Percentiles rank a stretch among this genome's conserved stretches.
phyloP scores from a whole-genome alignment of 257 asterid genomes.

The Fraxinus pennsylvanica region DNA sequence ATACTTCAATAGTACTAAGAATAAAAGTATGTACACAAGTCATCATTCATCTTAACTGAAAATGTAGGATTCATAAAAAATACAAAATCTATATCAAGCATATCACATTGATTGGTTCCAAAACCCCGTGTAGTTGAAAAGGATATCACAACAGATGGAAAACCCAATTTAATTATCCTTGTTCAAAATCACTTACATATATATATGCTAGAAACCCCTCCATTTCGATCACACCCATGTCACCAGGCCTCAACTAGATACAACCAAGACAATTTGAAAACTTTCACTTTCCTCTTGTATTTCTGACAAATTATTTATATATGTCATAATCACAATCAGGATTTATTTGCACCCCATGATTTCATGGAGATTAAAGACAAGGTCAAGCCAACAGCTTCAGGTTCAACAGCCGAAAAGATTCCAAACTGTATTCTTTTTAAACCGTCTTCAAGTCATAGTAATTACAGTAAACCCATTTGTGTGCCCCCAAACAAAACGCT shows the following conservation, averaged over 20 bases:
- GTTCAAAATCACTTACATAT: neutral
- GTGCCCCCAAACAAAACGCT: neutral
- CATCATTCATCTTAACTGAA: neutral
- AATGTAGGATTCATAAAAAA: neutral
- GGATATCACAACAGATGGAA: neutral
- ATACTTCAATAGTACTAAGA: neutral
- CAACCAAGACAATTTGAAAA: neutral
- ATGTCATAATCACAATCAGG: neutral
- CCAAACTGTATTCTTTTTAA: neutral
- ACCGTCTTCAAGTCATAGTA: neutral
- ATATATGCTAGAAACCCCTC: neutral
- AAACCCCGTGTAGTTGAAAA: neutral
- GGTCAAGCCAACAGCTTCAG: neutral
- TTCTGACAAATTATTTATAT: too few species aligned
- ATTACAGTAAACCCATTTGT: neutral
- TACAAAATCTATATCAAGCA: neutral
- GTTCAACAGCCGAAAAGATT: neutral
- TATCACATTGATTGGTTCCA: neutral
- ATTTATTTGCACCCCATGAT: neutral
- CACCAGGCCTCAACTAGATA: neutral
- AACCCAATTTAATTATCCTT: neutral
- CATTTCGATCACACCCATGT: too few species aligned
- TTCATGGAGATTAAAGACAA: neutral
- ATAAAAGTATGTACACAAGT: neutral
- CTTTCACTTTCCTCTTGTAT: neutral